Base-by-base conservation (phyloP, 345 rosid species). In the Populus euphratica region DNA sequence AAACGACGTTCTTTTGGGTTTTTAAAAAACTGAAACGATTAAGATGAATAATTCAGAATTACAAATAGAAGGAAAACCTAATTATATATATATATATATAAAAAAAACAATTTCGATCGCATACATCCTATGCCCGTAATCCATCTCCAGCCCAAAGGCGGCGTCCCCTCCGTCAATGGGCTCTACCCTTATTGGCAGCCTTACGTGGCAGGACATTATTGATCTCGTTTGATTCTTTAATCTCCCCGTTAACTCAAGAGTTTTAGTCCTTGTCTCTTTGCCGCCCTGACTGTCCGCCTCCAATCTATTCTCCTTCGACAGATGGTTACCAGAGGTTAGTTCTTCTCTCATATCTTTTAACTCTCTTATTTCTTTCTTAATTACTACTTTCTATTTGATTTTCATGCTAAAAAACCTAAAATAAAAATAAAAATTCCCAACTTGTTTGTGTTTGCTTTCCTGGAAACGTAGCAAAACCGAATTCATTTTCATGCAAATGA, bases 61-160 rank as follows among this genome's bases (percentile, higher is more conserved):
- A 5, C 5, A 33, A 3, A 33, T 5, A 33, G 0, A 4, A 0
- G 3, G 35, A 33, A 33, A 33, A 33, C 5, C 35, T 33, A 33
- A 4, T 33, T 33, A 33, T 0, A n/a, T n/a, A n/a, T n/a, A n/a
- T n/a, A n/a, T n/a, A n/a, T n/a, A n/a, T n/a, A 25, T 0, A 33
- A 5, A 33, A 33, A 33, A 33, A 33, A 33, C 35, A 33, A 33
- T 33, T 33, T 91, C 92, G 16, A 67, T 71, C 41, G 87, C 91
- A 66, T 89, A 91, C 70, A 91, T 87, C 62, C 73, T 61, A 43
- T 91, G 88, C 41, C 91, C 97, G 25, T 81, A 93, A 80, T 90
- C 91, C 41, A 91, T 94, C 76, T 87, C 91, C 56, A 86, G 92
- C 35, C 59, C 72, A 39, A 27, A 18, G 54, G 12, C 25, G 7